Percentiles rank a stretch among this genome's conserved stretches.
phyloP scores from a whole-genome alignment of 108 stramenopile genomes.

The Seminavis robusta region DNA sequence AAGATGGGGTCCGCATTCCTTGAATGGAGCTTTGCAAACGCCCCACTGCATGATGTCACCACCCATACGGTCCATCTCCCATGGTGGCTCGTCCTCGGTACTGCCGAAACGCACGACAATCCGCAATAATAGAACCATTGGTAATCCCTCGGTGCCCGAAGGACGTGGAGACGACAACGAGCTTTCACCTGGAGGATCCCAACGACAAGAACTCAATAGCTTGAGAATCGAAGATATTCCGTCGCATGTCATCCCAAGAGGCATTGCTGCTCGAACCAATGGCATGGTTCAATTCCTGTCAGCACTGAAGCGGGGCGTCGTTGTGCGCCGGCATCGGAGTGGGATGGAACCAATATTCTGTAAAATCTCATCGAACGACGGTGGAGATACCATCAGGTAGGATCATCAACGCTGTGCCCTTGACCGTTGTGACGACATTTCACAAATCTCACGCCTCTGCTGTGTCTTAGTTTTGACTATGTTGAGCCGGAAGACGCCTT shows the following conservation, averaged over 20 bases:
- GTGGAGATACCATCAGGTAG: constrained; percentile 79
- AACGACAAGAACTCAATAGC: constrained; percentile 19
- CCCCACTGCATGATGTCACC: constrained; percentile 30
- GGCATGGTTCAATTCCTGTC: constrained; percentile 72
- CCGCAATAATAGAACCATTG: constrained; percentile 3
- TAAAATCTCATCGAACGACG: constrained; percentile 64
- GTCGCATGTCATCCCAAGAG: constrained; percentile 52
- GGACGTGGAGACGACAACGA: constrained; percentile 8
- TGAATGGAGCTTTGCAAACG: constrained; percentile 15
- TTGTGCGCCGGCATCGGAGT: constrained; percentile 77
- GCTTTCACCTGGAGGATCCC: background rate
- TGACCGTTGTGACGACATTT: too few relatives aligned
- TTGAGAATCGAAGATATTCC: constrained; percentile 31
- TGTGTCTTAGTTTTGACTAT: too few relatives aligned
- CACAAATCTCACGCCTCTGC: too few relatives aligned
- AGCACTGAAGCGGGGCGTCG: constrained; percentile 78
- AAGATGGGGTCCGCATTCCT: constrained; percentile 51
- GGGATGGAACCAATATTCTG: constrained; percentile 60
- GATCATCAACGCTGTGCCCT: too few relatives aligned
- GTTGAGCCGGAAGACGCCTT: constrained; percentile 66
- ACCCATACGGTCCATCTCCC: constrained; percentile 33
- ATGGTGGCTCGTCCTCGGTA: constrained; percentile 2
- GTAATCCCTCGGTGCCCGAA: constrained; percentile 4
- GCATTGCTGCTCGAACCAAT: constrained; percentile 68
- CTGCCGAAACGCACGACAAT: background rate